These are phyloP conservation scores for Nelumbo lutea DNA, from an alignment of 164 flowering plant species.

Conservation along the genomic window DNA sequence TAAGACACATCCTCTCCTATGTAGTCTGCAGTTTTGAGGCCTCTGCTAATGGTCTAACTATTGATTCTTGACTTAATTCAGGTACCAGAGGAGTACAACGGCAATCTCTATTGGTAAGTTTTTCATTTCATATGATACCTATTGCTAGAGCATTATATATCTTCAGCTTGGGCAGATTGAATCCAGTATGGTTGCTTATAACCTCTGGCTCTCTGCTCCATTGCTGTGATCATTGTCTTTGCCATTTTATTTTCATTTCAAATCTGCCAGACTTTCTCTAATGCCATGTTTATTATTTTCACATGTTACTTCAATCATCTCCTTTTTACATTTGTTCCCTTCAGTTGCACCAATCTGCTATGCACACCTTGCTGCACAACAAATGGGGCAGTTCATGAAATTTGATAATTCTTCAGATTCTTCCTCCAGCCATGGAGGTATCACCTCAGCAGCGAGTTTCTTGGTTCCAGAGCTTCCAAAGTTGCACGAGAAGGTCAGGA, in stretches of 20 bases:
- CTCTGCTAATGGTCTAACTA: background rate
- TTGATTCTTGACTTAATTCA: slow-evolving; percentile 21
- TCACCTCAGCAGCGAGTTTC: slow-evolving; percentile 28
- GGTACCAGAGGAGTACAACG: slow-evolving; percentile 80
- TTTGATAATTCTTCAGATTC: slow-evolving; percentile 53
- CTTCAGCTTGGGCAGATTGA: background rate
- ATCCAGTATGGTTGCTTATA: background rate
- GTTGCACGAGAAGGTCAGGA: slow-evolving; percentile 43
- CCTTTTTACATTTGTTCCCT: background rate
- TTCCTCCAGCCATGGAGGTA: slow-evolving; percentile 30
- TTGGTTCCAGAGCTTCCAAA: slow-evolving; percentile 65
- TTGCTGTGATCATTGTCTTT: background rate
- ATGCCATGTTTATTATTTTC: background rate
- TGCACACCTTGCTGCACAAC: slow-evolving; percentile 81
- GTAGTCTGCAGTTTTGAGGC: background rate
- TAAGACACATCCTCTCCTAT: slow-evolving; percentile 28
- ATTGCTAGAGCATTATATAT: background rate
- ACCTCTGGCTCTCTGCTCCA: too few relatives aligned
- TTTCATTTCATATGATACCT: background rate
- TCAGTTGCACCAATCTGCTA: slow-evolving; percentile 85
- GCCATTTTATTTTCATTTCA: background rate
- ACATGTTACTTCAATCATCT: background rate
- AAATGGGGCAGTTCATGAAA: slow-evolving; percentile 63
- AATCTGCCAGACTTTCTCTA: background rate
- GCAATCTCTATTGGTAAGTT: slow-evolving; percentile 71